Evolutionary conservation across 108 stramenopile species (phyloP), one percentile per base, ranked within the genome.

Genomic region (Conticribra guillardii): DNA sequence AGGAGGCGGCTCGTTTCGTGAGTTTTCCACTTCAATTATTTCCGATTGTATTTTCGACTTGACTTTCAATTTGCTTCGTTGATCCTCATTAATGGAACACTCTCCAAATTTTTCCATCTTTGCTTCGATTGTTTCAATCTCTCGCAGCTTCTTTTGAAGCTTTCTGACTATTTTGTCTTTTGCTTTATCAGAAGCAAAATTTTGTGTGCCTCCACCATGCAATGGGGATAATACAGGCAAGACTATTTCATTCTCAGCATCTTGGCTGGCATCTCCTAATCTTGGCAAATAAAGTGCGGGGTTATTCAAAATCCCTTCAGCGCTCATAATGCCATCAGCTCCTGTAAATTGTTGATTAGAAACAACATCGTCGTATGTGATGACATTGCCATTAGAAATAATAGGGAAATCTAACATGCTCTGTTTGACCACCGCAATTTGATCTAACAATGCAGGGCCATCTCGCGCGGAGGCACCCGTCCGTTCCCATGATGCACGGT

Each of bases 291-390:
- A 97, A 47, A 97, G 54, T 17, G 97, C 94, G 3, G 97, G 97
- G 87, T 97, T 84, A 67, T 97, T 87, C 45, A 97, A 54, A 16
- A 97, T 85, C 4, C 95, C 97, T 60, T 97, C 97, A 0, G 97
- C 97, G 69, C 83, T 87, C 97, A 97, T 97, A 22, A 96, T 79
- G 2, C 97, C 97, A 71, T 93, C 89, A 4, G 95, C 92, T 0
- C 67, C 65, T 3, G 97, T 97, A 2, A 37, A 3, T 64, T 85
- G 64, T 34, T 87, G 54, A 64, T 94, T 96, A 11, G 69, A 29
- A 2, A 76, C 74, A 8, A 91, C 91, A 70, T 97, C 94, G 4
- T 90, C 83, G 61, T 86, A 90, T 9, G 90, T 91, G 18, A 87
- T 82, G 16, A 92, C 83, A 69, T 97, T 97, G 22, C 97, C 97